phyloP scores from a whole-genome alignment of 2,329 filamentous ascomycete genomes.

The Albophoma yamanashiensis region DNA sequence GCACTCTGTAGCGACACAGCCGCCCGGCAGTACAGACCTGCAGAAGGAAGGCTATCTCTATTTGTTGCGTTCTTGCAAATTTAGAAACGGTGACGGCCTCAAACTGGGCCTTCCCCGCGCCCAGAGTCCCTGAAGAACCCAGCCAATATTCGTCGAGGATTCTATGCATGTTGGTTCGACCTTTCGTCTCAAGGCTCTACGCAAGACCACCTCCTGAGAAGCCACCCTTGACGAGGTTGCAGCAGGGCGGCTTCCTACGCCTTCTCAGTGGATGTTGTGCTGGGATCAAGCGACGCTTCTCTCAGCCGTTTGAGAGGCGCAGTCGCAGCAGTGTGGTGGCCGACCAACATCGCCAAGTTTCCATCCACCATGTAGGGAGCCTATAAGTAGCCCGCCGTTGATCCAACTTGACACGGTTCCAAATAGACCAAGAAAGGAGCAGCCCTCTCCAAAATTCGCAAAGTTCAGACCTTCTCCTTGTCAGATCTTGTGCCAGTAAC shows the following conservation, averaged over 20 bases:
- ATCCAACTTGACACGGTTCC: neutral
- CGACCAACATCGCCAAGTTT: neutral
- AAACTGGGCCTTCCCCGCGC: neutral
- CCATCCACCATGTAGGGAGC: neutral
- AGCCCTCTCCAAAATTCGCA: too few species aligned
- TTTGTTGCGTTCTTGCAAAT: neutral
- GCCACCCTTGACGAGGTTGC: neutral
- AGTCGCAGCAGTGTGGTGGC: too few species aligned
- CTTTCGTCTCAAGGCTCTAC: neutral
- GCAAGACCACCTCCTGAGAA: neutral
- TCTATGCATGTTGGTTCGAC: neutral
- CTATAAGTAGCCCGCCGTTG: neutral
- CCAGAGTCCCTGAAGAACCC: neutral
- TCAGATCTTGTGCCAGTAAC: neutral
- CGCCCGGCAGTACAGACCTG: neutral
- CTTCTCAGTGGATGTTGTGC: neutral
- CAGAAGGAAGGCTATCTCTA: neutral
- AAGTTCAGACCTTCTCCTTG: neutral
- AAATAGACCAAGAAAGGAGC: neutral
- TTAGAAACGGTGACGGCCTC: neutral
- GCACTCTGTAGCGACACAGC: neutral
- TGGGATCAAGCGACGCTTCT: neutral
- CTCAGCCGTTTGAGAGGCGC: neutral
- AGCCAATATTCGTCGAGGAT: neutral
- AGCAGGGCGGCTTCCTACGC: neutral